These are phyloP conservation scores for Lodderomyces oxycetoniae DNA, from an alignment of 1,139 yeast species.

Conservation along the genomic window DNA sequence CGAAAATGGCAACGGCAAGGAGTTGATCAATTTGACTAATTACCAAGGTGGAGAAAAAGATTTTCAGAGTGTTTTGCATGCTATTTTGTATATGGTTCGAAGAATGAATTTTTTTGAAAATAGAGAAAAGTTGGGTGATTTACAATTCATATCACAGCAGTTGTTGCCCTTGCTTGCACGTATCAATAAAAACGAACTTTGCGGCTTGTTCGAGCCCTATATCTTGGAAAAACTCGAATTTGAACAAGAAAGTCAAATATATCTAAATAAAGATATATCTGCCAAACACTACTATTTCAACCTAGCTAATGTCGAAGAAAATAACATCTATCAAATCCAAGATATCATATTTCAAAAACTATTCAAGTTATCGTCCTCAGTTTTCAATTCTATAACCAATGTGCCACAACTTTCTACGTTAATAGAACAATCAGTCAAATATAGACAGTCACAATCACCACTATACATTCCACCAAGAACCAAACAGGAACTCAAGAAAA, in stretches of 20 bases:
- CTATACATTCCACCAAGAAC: constrained; percentile 34
- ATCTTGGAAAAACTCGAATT: constrained; percentile 17
- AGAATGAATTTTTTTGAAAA: constrained; percentile 16
- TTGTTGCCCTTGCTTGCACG: constrained; percentile 29
- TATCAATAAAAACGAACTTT: constrained; percentile 9
- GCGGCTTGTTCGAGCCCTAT: constrained; percentile 6
- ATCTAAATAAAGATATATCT: constrained; percentile 12
- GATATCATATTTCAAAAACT: constrained; percentile 9
- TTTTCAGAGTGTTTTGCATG: constrained; percentile 14
- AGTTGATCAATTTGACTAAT: constrained; percentile 9
- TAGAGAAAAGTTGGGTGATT: constrained; percentile 9
- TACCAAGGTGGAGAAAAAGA: constrained; percentile 9
- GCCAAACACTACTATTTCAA: constrained; percentile 6
- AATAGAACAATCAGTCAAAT: constrained; percentile 26
- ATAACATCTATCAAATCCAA: constrained; percentile 5
- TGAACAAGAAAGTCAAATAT: constrained; percentile 26
- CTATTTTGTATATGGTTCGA: constrained; percentile 25
- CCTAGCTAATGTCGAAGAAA: constrained; percentile 2
- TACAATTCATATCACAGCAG: constrained; percentile 23
- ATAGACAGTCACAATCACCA: constrained; percentile 27
- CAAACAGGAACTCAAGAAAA: constrained; percentile 10
- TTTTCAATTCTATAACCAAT: constrained; percentile 8
- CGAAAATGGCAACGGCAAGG: not conserved
- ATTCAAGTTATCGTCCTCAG: constrained; percentile 8
- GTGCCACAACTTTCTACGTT: constrained; percentile 26